A percentile compares a stretch with the other conserved stretches of the same genome.
Evolutionary conservation across 257 asterid genomes (phyloP).

Genomic region (Primulina eburnea): DNA sequence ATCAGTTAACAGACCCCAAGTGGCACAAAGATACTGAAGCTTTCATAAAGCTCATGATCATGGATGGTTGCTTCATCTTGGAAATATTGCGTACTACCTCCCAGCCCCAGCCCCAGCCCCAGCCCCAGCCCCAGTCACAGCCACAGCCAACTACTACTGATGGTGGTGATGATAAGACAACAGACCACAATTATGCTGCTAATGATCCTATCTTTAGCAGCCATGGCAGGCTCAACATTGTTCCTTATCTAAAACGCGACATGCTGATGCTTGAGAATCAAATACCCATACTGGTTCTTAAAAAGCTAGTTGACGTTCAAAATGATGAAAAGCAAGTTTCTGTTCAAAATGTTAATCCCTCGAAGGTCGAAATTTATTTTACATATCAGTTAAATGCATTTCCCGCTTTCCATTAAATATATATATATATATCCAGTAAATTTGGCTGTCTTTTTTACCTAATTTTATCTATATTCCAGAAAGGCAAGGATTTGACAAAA

Average conservation of each 20-base stretch:
- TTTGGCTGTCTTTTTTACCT: background rate
- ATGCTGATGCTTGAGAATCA: slow-evolving; percentile 46
- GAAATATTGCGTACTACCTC: slow-evolving; percentile 29
- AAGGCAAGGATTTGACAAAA: background rate
- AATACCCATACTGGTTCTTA: slow-evolving; percentile 29
- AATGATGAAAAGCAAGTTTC: background rate
- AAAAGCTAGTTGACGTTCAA: slow-evolving; percentile 1
- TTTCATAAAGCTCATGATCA: slow-evolving; percentile 36
- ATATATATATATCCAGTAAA: background rate
- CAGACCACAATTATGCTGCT: slow-evolving; percentile 17
- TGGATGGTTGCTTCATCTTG: slow-evolving; percentile 40
- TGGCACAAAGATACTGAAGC: slow-evolving; percentile 11
- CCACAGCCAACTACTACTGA: background rate
- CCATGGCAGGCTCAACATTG: slow-evolving; percentile 37
- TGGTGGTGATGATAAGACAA: background rate
- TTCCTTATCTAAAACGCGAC: slow-evolving; percentile 37
- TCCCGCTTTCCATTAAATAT: too few relatives aligned
- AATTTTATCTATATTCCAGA: background rate
- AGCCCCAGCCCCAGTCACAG: background rate
- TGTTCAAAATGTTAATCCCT: background rate
- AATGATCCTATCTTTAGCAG: slow-evolving; percentile 47
- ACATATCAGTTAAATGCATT: background rate
- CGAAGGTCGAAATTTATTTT: background rate
- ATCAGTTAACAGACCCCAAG: slow-evolving; percentile 2
- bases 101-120: background rate